Base-by-base conservation (phyloP, 306 rosid species). In the Chamaecrista fasciculata region DNA sequence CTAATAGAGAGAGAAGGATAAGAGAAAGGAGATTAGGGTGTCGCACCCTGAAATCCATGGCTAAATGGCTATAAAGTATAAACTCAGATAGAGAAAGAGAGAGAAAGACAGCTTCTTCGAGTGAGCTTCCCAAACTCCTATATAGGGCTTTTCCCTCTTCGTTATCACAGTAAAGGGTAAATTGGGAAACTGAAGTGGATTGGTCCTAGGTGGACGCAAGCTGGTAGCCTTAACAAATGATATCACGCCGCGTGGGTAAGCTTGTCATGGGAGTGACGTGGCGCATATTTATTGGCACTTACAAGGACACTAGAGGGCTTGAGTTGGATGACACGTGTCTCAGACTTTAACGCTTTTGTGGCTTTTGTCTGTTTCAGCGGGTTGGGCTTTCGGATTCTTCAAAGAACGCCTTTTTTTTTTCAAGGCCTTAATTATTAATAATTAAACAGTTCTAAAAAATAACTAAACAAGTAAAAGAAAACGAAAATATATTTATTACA, bases 1-100 rank as follows among this genome's bases (percentile, higher is more conserved):
- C 79, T 20, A 93, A 55, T 19, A 90, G 80, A 11, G 91, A 84
- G 50, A 93, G 68, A 10, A 88, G 71, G 80, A 80, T 21, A 64
- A 90, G 81, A 63, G 86, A 80, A 44, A 56, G 71, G 72, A 84
- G 56, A 78, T 76, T 85, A 80, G 96, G 89, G 93, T 76, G 78
- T 18, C 81, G 81, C 66, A 80, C 90, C 92, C 93, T 50, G 69
- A 81, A 57, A 86, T 97, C 96, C 97, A 93, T 93, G 66, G 88
- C 77, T 52, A 12, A 14, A 6, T 50, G 53, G 53, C 75, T 49
- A 18, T 9, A 43, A 29, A 37, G 72, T 49, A 18, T 9, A 43
- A 29, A 37, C 48, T 16, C 73, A 49, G 60, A 36, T 75, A 60
- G 5, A 42, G 77, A 60, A 5, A 63, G 43, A 69, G 50, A 63